Percentiles rank a stretch among this genome's conserved stretches.
Conservation (phyloP, 108 stramenopile genomes). For the Pinguiococcus pyrenoidosus region DNA sequence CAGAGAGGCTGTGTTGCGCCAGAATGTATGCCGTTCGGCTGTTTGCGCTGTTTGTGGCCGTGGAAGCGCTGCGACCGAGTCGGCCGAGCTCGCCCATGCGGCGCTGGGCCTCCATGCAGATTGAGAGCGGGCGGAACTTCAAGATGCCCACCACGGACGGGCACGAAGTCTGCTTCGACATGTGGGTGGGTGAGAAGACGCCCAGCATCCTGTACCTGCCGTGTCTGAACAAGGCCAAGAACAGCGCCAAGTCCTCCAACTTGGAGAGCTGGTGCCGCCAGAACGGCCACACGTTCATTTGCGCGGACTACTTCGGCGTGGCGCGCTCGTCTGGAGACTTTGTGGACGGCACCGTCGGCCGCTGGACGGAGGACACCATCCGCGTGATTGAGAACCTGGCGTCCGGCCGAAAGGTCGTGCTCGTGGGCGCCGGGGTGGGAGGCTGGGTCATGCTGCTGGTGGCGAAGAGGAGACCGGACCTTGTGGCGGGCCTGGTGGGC, state of each 20-base stretch:
- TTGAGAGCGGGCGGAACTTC: no score
- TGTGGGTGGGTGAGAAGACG: no score
- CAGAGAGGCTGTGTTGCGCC: no score
- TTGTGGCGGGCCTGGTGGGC: constrained; percentile 11
- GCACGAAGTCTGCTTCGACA: no score
- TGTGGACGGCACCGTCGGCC: not conserved
- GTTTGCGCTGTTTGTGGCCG: no score
- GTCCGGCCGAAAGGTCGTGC: not conserved
- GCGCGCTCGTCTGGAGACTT: constrained; percentile 14
- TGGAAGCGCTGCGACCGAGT: no score
- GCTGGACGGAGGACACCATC: constrained; percentile 6
- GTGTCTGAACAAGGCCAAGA: not conserved
- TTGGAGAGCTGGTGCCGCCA: constrained; percentile 6
- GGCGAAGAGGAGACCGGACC: constrained; percentile 3
- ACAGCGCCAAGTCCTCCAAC: constrained; percentile 8
- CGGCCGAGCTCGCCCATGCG: no score
- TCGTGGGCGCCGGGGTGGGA: constrained; percentile 14
- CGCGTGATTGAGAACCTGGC: not conserved
- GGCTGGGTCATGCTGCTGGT: constrained; percentile 9
- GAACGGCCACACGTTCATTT: constrained; percentile 6
- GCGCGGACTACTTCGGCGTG: constrained; percentile 25
- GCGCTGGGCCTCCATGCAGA: no score
- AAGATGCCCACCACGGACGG: no score
- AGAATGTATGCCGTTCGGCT: no score
- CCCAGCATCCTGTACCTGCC: not conserved